Conservation (phyloP, 2,329 filamentous ascomycete species). For the Pseudocercospora pini-densiflorae region DNA sequence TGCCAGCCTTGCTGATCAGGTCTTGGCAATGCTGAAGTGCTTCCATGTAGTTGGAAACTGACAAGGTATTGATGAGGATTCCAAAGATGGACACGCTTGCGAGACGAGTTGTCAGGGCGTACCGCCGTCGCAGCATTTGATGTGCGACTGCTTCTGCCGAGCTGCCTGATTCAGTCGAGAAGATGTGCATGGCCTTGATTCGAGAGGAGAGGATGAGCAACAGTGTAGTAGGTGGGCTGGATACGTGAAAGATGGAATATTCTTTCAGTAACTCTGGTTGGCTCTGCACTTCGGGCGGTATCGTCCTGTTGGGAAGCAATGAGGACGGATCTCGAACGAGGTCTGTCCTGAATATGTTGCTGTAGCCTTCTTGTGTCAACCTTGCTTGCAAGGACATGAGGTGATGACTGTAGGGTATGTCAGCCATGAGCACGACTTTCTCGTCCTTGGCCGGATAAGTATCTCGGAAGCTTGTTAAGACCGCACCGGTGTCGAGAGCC, state of each 20-base stretch:
- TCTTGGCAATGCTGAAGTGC: slow-evolving; percentile 75
- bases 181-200: slow-evolving; percentile 77
- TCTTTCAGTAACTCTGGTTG: slow-evolving; percentile 59
- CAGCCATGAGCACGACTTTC: slow-evolving; percentile 81
- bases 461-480: slow-evolving; percentile 65
- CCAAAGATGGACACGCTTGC: slow-evolving; percentile 84
- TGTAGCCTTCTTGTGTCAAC: slow-evolving; percentile 69
- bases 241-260: slow-evolving; percentile 83
- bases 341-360: slow-evolving; percentile 68
- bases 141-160: slow-evolving; percentile 57
- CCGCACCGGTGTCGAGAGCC: slow-evolving; percentile 64
- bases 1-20: slow-evolving; percentile 77
- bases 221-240: slow-evolving; percentile 77
- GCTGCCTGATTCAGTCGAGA: slow-evolving; percentile 58
- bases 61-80: slow-evolving; percentile 94
- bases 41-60: slow-evolving; percentile 84
- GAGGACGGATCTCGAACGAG: slow-evolving; percentile 80
- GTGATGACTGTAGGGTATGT: slow-evolving; percentile 83
- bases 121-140: slow-evolving; percentile 77
- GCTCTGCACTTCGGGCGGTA: slow-evolving; percentile 58
- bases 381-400: slow-evolving; percentile 61
- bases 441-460: slow-evolving; percentile 68
- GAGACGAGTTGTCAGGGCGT: slow-evolving; percentile 81
- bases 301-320: slow-evolving; percentile 79
- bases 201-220: slow-evolving; percentile 86